Conservation (phyloP, 371 early-diverging fungal genomes). For the Rhizopus delemar region DNA sequence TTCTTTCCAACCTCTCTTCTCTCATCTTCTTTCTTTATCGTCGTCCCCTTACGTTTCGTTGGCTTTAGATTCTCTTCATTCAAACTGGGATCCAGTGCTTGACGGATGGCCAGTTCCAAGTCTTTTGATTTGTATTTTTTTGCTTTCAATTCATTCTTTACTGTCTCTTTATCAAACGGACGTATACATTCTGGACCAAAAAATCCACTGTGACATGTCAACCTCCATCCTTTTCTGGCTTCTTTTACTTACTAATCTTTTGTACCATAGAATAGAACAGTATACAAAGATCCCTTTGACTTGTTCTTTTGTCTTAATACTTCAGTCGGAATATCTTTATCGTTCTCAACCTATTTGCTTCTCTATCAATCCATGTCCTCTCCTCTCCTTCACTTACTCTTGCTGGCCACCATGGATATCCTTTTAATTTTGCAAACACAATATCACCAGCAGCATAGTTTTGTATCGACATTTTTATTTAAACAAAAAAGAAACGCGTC, state of each 20-base stretch:
- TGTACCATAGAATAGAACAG: conserved; percentile 65
- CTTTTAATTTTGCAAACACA: conserved; percentile 74
- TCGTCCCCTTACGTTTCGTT: conserved; percentile 21
- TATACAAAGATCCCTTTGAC: conserved; percentile 47
- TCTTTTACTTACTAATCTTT: conserved; percentile 58
- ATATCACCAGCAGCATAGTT: conserved; percentile 60
- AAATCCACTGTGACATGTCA: conserved; percentile 37
- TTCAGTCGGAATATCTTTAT: conserved; percentile 47
- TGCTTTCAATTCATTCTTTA: conserved; percentile 50
- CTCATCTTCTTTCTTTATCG: conserved; percentile 9
- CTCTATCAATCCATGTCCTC: neutral
- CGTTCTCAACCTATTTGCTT: conserved; percentile 47
- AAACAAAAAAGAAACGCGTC: neutral
- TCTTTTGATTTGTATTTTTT: conserved; percentile 55
- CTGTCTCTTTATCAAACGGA: conserved; percentile 43
- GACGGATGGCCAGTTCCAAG: conserved; percentile 43
- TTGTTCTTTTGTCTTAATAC: conserved; percentile 56
- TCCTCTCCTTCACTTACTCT: conserved; percentile 48
- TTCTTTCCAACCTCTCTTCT: conserved; percentile 6
- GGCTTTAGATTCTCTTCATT: conserved; percentile 15
- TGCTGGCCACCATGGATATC: conserved; percentile 82
- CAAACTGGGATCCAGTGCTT: conserved; percentile 37
- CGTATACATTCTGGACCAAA: conserved; percentile 52
- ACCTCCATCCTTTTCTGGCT: neutral
- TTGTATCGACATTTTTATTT: neutral